Conservation (phyloP, 108 stramenopile species). For the Nitzschia putrida region DNA sequence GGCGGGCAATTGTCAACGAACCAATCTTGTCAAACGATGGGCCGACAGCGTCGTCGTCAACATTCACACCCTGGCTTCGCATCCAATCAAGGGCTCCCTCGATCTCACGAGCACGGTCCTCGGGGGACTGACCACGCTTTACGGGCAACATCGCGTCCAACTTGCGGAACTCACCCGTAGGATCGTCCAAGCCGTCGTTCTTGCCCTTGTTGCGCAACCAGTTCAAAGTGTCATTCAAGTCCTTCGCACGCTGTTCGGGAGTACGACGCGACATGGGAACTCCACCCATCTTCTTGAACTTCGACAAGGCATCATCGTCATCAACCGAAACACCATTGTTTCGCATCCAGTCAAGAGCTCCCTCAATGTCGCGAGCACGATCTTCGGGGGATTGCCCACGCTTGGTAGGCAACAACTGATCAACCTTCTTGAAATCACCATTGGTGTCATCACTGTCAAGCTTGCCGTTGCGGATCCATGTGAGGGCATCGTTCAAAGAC, state of each 20-base stretch:
- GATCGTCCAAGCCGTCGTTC: constrained; percentile 17
- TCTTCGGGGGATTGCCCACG: constrained; percentile 17
- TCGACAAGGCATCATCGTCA: constrained; percentile 4
- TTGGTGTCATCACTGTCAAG: constrained; percentile 8
- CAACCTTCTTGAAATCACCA: constrained; percentile 14
- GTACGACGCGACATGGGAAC: constrained; percentile 24
- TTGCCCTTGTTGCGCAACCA: constrained; percentile 37
- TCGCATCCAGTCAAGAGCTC: constrained; percentile 28
- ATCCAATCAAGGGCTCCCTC: constrained; percentile 42
- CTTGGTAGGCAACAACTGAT: neutral
- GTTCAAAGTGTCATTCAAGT: constrained; percentile 40
- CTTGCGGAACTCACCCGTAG: constrained; percentile 1
- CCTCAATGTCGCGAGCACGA: constrained; percentile 14
- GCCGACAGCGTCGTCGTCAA: neutral
- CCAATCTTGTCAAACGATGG: no score
- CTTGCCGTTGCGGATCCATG: constrained; percentile 30
- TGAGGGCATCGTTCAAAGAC: constrained; percentile 16
- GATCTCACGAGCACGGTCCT: constrained; percentile 35
- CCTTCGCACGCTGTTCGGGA: constrained; percentile 30
- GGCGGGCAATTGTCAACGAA: neutral
- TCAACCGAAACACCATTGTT: neutral
- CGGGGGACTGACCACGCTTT: constrained; percentile 24
- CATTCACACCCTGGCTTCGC: constrained; percentile 21
- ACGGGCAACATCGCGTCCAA: constrained; percentile 24
- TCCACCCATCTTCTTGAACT: constrained; percentile 19